These are phyloP conservation scores for Penicillium sp. DNA, from an alignment of 2,329 filamentous ascomycete genomes.

Conservation along the genomic window DNA sequence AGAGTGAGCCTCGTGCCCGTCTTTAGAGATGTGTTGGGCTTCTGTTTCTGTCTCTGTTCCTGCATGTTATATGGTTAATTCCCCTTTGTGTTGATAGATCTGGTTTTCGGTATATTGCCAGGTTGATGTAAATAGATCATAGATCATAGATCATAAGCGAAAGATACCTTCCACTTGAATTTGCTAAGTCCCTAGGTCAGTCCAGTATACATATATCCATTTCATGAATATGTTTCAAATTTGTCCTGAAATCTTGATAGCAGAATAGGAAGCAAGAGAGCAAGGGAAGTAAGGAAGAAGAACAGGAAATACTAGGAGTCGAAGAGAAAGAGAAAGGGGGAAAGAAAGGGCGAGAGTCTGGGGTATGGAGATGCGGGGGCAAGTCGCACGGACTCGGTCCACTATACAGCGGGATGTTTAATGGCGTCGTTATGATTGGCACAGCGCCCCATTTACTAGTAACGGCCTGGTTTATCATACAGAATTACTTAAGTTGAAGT, in stretches of 20 bases:
- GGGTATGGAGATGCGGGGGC: constrained; percentile 12
- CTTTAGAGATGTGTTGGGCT: constrained; percentile 20
- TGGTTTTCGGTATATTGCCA: constrained; percentile 2
- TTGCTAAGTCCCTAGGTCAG: no score
- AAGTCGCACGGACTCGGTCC: neutral
- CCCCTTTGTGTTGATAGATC: constrained; percentile 17
- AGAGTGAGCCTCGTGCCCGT: constrained; percentile 25
- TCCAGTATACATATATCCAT: no score
- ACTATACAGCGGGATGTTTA: constrained; percentile 3
- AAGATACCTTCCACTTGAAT: constrained; percentile 2
- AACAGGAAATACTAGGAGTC: neutral
- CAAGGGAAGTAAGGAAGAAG: neutral
- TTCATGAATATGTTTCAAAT: no score
- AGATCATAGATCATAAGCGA: constrained; percentile 21
- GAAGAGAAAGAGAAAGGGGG: neutral
- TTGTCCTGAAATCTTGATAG: neutral
- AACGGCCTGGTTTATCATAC: neutral
- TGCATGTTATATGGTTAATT: constrained; percentile 11
- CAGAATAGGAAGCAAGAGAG: neutral
- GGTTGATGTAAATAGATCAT: constrained; percentile 23
- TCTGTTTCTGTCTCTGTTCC: constrained; percentile 6
- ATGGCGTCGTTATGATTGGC: constrained; percentile 14
- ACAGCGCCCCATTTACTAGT: constrained; percentile 2
- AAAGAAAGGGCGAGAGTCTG: constrained; percentile 6
- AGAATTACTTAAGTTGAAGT: neutral